Evolutionary conservation across 106 monocot genomes (phyloP), one percentile per base, ranked within the genome.

Genomic region (Allium cepa): DNA sequence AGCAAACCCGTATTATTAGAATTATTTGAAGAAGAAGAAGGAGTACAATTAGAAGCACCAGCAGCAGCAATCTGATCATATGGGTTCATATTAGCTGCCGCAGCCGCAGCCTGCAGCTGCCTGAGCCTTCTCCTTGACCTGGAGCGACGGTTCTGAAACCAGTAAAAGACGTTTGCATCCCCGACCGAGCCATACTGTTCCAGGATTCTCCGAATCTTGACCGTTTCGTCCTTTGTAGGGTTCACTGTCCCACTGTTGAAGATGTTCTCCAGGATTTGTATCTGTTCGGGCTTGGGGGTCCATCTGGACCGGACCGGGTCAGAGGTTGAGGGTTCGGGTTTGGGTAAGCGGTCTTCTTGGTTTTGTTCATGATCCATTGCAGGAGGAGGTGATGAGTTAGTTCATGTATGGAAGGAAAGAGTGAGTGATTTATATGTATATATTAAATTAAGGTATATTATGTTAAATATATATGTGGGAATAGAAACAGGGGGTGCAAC

Each of bases 221-320:
- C 87, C 0, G 93, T 99, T 72, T 99, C 97, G 8, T 90, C 87
- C 76, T 92, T 93, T 13, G 92, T 79, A 1, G 97, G 97, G 67
- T 99, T 99, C 15, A 99, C 97, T 80, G 83, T 93, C 51, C 97
- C 97, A 47, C 93, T 93, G 79, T 99, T 99, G 90, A 99, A 99
- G 65, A 99, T 99, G 73, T 84, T 90, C 72, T 99, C 97, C 0
- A 99, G 87, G 62, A 99, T 99, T 61, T 93, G 85, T 70, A 93
- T 99, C 72, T 99, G 97, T 77, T 99, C 97, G 7, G 97, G 92
- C 66, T 93, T 99, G 50, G 97, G 97, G 5, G 84, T 90, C 97
- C 97, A 99, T 10, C 92, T 79, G 12, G 97, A 93, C 47, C 92
- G 76, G 15, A 83, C 79, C 16, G 92, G 82, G 64, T 90, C 97